Evolutionary conservation across 75 land plant genomes (phyloP).

Genomic region (Isoetes taiwanensis): DNA sequence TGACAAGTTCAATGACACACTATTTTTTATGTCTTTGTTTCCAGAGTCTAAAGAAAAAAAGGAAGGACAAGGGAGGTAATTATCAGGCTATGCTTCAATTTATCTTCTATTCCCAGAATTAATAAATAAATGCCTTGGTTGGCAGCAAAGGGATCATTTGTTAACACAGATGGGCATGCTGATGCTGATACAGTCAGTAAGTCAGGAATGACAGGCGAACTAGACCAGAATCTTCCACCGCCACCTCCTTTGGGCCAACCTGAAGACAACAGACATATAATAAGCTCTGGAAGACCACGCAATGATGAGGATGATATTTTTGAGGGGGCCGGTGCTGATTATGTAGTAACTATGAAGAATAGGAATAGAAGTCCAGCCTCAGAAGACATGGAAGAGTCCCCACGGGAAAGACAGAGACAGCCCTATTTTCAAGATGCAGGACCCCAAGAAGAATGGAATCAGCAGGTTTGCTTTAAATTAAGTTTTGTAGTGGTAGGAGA

Average conservation of each 20-base stretch:
- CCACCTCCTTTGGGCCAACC: constrained; percentile 41
- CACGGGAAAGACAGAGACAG: constrained; percentile 43
- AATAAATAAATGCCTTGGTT: too few species aligned
- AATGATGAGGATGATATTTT: constrained; percentile 85
- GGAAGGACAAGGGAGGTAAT: constrained; percentile 59
- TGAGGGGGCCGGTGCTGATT: constrained; percentile 80
- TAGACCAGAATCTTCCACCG: constrained; percentile 38
- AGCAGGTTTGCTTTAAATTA: constrained; percentile 20
- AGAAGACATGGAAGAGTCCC: constrained; percentile 99
- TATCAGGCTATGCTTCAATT: too few species aligned
- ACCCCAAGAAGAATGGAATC: constrained; percentile 54
- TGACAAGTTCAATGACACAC: neutral
- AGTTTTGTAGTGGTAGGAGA: neutral
- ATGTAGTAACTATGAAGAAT: constrained; percentile 41
- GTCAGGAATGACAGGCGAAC: too few species aligned
- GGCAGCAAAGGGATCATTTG: too few species aligned
- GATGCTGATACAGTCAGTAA: too few species aligned
- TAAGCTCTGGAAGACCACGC: constrained; percentile 28
- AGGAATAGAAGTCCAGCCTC: constrained; percentile 61
- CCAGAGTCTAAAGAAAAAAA: constrained; percentile 86
- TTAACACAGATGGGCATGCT: too few species aligned
- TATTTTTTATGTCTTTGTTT: neutral
- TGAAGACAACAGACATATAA: constrained; percentile 26
- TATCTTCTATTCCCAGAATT: too few species aligned
- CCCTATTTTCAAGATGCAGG: constrained; percentile 70